Percentiles rank a stretch among this genome's conserved stretches.
Evolutionary conservation across 2,329 filamentous ascomycete genomes (phyloP).

Genomic region (Ascochyta rabiei): DNA sequence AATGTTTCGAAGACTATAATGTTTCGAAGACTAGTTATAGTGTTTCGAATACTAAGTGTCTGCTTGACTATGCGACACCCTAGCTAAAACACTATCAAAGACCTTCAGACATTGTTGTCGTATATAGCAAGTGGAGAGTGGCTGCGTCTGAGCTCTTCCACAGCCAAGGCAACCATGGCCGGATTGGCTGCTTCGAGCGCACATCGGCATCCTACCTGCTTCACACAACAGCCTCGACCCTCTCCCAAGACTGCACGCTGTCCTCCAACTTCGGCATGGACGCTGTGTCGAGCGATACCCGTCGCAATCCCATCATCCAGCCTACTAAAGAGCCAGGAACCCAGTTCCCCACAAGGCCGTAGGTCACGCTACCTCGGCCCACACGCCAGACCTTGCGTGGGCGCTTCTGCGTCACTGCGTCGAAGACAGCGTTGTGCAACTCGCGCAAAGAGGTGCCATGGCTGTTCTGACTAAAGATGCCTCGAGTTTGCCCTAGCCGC

Average conservation of each 20-base stretch:
- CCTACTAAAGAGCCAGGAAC: constrained; percentile 78
- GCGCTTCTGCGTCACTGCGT: constrained; percentile 74
- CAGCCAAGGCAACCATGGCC: constrained; percentile 3
- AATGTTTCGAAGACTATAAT: too few species aligned
- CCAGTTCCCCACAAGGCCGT: constrained; percentile 84
- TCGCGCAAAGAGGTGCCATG: constrained; percentile 76
- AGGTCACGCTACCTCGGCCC: constrained; percentile 81
- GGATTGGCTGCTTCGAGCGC: constrained; percentile 5
- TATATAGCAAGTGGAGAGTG: too few species aligned
- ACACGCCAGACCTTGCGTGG: constrained; percentile 72
- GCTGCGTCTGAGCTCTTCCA: too few species aligned
- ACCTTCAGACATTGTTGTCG: too few species aligned
- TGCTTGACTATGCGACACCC: too few species aligned
- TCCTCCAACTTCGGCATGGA: constrained; percentile 50
- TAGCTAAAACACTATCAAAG: too few species aligned
- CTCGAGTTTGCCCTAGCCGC: constrained; percentile 56
- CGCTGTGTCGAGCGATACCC: constrained; percentile 51
- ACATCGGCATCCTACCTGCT: background rate
- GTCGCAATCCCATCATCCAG: constrained; percentile 87
- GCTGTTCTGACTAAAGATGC: constrained; percentile 55
- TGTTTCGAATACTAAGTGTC: too few species aligned
- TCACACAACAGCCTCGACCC: constrained; percentile 12
- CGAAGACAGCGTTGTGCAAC: constrained; percentile 87
- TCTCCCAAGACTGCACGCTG: constrained; percentile 55
- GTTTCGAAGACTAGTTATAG: too few species aligned